These are phyloP conservation scores for Knoxdaviesia capensis DNA, from an alignment of 2,329 filamentous ascomycete species.

Conservation along the genomic window DNA sequence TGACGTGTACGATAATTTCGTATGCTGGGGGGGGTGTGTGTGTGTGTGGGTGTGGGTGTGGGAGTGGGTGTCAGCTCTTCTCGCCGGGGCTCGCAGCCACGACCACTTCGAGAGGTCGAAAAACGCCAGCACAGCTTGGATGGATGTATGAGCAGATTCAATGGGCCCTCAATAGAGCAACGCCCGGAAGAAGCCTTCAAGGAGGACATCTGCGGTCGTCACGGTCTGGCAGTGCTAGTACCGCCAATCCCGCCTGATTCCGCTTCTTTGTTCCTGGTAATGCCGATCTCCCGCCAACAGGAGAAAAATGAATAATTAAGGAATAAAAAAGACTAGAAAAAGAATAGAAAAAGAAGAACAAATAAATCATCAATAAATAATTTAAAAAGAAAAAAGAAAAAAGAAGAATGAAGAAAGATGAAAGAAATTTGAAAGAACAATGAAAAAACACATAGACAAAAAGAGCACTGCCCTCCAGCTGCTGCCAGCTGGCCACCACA, in stretches of 20 bases:
- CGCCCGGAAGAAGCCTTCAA: too few species aligned
- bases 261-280: neutral
- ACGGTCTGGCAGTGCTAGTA: neutral
- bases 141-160: too few species aligned
- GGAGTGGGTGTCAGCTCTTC: too few species aligned
- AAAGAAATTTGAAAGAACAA: neutral
- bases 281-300: too few species aligned
- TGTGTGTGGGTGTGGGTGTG: too few species aligned
- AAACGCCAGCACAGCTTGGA: too few species aligned
- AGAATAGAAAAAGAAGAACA: neutral
- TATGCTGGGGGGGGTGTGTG: too few species aligned
- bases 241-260: neutral
- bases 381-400: neutral
- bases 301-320: slow-evolving; percentile 3
- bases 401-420: neutral
- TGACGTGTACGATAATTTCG: too few species aligned
- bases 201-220: too few species aligned
- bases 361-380: neutral
- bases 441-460: neutral
- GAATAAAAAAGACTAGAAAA: slow-evolving; percentile 1
- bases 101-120: too few species aligned
- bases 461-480: neutral
- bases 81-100: too few species aligned
- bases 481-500: neutral
- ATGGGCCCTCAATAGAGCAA: too few species aligned